phyloP scores from a whole-genome alignment of 345 rosid species.

The Arabis hirsuta region DNA sequence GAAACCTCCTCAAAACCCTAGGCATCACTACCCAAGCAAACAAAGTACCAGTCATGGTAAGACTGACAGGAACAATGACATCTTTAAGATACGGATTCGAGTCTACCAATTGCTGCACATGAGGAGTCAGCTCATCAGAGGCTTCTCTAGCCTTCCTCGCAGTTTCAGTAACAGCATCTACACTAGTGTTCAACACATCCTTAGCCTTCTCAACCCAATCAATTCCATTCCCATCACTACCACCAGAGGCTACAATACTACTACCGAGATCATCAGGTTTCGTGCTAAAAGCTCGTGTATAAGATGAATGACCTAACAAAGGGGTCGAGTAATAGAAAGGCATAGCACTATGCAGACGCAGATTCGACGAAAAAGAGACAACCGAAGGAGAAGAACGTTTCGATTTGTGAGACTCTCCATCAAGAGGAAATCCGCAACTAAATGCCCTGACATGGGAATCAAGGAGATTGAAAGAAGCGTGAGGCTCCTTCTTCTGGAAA shows the following conservation, averaged over 20 bases:
- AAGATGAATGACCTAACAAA: constrained; percentile 37
- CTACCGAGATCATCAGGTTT: constrained; percentile 48
- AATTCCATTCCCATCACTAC: constrained; percentile 45
- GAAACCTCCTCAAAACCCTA: constrained; percentile 69
- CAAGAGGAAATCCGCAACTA: constrained; percentile 17
- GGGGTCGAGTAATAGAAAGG: constrained; percentile 48
- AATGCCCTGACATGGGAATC: constrained; percentile 26
- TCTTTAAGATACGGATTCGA: constrained; percentile 67
- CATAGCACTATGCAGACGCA: constrained; percentile 27
- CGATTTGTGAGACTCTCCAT: background rate
- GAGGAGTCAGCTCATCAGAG: constrained; percentile 61
- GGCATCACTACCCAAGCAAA: constrained; percentile 96
- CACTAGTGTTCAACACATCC: constrained; percentile 57
- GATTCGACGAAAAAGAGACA: constrained; percentile 31
- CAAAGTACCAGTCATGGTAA: constrained; percentile 58
- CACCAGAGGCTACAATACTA: constrained; percentile 39
- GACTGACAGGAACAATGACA: constrained; percentile 62
- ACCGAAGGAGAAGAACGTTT: constrained; percentile 11
- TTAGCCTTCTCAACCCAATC: constrained; percentile 67
- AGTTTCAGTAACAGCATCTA: constrained; percentile 52
- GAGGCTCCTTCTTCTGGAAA: constrained; percentile 26
- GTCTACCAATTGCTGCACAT: constrained; percentile 65
- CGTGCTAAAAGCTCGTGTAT: constrained; percentile 55
- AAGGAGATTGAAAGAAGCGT: constrained; percentile 26
- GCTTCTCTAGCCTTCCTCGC: constrained; percentile 64